Conservation (phyloP, 306 rosid genomes). For the Quercus dentata region DNA sequence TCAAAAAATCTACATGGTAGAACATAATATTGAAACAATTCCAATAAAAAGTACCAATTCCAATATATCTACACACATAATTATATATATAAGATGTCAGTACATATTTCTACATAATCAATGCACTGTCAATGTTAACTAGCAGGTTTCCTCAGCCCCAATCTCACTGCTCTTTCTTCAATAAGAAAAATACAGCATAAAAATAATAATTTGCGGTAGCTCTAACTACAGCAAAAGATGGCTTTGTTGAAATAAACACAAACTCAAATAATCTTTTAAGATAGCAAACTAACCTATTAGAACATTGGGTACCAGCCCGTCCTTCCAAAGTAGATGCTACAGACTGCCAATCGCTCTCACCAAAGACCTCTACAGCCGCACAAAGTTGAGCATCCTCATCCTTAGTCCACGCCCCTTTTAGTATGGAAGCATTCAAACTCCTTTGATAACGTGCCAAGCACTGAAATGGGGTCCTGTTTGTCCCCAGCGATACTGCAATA, state of each 20-base stretch:
- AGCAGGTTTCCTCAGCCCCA: neutral
- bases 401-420: constrained; percentile 88
- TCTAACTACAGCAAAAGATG: neutral
- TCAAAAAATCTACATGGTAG: neutral
- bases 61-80: neutral
- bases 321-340: constrained; percentile 85
- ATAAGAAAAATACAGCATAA: neutral
- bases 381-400: constrained; percentile 85
- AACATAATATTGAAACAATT: neutral
- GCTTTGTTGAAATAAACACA: neutral
- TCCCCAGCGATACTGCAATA: constrained; percentile 59
- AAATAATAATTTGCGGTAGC: neutral
- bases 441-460: constrained; percentile 89
- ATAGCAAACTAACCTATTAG: constrained; percentile 74
- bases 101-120: neutral
- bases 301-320: constrained; percentile 90
- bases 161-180: neutral
- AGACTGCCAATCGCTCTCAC: constrained; percentile 74
- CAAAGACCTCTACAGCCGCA: constrained; percentile 59
- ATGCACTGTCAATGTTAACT: neutral
- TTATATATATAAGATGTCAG: too few species aligned
- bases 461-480: constrained; percentile 91
- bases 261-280: neutral
- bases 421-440: constrained; percentile 82
- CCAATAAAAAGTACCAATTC: neutral